These are phyloP conservation scores for Stagonosporopsis rhizophila DNA, from an alignment of 2,329 filamentous ascomycete genomes.

Conservation along the genomic window DNA sequence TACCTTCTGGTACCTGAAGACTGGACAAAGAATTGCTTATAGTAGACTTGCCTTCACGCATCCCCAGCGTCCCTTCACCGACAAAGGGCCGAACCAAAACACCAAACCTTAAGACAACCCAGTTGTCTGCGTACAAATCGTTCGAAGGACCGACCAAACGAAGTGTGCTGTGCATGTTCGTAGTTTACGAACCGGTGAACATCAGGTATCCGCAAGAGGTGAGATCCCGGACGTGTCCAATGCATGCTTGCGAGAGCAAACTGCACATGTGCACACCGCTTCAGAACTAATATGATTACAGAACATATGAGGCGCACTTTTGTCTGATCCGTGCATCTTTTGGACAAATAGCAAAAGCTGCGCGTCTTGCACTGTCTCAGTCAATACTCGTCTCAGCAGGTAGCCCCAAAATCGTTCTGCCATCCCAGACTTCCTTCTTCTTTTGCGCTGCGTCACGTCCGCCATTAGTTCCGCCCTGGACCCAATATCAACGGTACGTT, in stretches of 20 bases:
- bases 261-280: conserved; percentile 27
- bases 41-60: conserved; percentile 43
- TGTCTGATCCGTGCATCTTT: neutral
- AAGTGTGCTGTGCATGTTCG: conserved; percentile 35
- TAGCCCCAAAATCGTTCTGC: conserved; percentile 1
- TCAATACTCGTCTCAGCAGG: conserved; percentile 12
- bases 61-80: conserved; percentile 35
- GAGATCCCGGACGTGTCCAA: conserved; percentile 41
- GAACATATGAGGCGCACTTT: conserved; percentile 15
- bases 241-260: conserved; percentile 48
- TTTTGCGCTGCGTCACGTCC: conserved; percentile 4
- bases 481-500: conserved; percentile 8
- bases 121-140: conserved; percentile 35
- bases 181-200: conserved; percentile 35
- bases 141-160: conserved; percentile 31
- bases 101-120: conserved; percentile 46
- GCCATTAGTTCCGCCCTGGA: conserved; percentile 22
- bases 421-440: conserved; percentile 11
- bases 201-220: conserved; percentile 45
- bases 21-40: conserved; percentile 48
- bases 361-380: conserved; percentile 9
- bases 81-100: conserved; percentile 45
- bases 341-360: conserved; percentile 9
- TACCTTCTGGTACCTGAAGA: conserved; percentile 44
- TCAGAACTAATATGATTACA: conserved; percentile 39